phyloP scores from a whole-genome alignment of 306 rosid genomes.

The Citrullus colocynthis region DNA sequence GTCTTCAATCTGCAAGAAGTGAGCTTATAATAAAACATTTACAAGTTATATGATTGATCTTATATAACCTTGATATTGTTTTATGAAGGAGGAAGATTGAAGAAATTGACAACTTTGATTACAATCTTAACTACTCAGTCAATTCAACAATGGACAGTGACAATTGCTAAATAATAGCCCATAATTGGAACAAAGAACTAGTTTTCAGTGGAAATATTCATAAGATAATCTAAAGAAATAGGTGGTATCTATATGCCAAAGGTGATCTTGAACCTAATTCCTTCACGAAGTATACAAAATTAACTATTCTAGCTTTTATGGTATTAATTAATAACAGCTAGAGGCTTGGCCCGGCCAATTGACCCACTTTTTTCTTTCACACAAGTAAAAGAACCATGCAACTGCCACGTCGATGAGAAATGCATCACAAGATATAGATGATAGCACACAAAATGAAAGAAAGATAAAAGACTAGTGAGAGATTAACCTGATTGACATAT shows the following conservation, averaged over 20 bases:
- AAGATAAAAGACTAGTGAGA: not conserved
- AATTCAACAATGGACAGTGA: not conserved
- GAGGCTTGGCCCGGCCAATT: too few relatives aligned
- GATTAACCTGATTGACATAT: slow-evolving; percentile 39
- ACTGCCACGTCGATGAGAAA: not conserved
- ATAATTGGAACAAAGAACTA: not conserved
- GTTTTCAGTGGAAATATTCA: not conserved
- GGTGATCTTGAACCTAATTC: not conserved
- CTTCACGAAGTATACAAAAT: not conserved
- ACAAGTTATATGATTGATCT: not conserved
- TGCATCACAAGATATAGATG: not conserved
- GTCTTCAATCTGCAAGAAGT: slow-evolving; percentile 57
- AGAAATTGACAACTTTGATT: not conserved
- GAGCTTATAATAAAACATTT: not conserved
- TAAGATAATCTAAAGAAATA: not conserved
- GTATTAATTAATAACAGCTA: too few relatives aligned
- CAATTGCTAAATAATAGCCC: not conserved
- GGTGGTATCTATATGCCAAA: not conserved
- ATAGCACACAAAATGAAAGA: not conserved
- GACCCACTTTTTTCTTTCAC: not conserved
- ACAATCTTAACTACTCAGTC: not conserved
- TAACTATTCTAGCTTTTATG: not conserved
- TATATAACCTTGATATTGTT: not conserved
- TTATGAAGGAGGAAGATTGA: not conserved
- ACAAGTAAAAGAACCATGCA: not conserved